phyloP scores from a whole-genome alignment of 768 basidiomycete species.

The Tricholoma bakamatsutake region DNA sequence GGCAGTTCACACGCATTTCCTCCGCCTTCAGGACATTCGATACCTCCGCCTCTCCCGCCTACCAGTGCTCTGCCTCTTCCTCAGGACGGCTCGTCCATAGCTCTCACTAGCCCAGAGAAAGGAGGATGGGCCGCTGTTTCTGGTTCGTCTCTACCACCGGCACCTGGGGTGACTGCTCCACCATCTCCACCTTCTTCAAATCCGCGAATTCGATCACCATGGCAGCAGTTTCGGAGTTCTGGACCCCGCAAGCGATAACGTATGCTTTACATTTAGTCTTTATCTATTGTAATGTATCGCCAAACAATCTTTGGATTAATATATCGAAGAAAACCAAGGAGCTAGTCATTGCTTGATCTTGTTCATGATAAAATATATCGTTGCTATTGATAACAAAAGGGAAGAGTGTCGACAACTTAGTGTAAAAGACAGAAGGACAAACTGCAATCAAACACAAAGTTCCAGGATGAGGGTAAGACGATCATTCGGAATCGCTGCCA shows the following conservation, averaged over 20 bases:
- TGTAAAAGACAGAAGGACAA: neutral
- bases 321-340: slow-evolving; percentile 33
- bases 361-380: slow-evolving; percentile 22
- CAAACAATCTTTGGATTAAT: slow-evolving; percentile 10
- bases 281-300: neutral
- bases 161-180: slow-evolving; percentile 5
- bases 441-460: slow-evolving; percentile 1
- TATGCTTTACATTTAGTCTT: neutral
- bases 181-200: slow-evolving; percentile 15
- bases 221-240: slow-evolving; percentile 54
- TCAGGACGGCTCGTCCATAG: neutral
- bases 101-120: neutral
- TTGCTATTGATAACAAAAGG: slow-evolving; percentile 11
- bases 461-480: slow-evolving; percentile 13
- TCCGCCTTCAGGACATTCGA: slow-evolving; percentile 1
- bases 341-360: slow-evolving; percentile 41
- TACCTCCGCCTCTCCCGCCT: slow-evolving; percentile 15
- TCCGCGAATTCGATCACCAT: slow-evolving; percentile 36
- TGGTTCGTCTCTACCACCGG: neutral
- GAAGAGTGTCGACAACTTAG: slow-evolving; percentile 5
- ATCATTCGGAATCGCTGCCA: slow-evolving; percentile 78
- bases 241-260: slow-evolving; percentile 22
- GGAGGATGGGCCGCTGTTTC: neutral
- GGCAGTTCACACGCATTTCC: slow-evolving; percentile 27
- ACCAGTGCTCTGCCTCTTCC: slow-evolving; percentile 4